phyloP scores from a whole-genome alignment of 148 eudicot species.

The Chenopodium berlandieri region DNA sequence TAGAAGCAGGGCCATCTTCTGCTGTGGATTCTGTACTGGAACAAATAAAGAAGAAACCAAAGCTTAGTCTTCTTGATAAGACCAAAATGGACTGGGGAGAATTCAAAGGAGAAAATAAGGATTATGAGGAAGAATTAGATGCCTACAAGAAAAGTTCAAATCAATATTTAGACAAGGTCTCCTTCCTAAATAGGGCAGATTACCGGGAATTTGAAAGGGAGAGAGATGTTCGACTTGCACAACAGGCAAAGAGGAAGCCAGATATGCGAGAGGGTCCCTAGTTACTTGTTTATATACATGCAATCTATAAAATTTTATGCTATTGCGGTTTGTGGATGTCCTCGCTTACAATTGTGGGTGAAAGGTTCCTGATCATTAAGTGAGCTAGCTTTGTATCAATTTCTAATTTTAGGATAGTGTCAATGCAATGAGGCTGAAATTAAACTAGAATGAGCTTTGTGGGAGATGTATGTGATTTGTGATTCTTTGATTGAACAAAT shows the following conservation, averaged over 20 bases:
- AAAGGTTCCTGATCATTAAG: background rate
- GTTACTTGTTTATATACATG: conserved; percentile 3
- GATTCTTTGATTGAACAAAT: background rate
- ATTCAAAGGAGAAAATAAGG: conserved; percentile 81
- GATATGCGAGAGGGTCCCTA: conserved; percentile 67
- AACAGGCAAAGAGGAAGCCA: conserved; percentile 67
- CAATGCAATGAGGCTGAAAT: background rate
- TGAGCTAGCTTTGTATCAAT: background rate
- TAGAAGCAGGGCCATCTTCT: conserved; percentile 47
- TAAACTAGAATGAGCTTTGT: background rate
- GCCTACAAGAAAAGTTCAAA: conserved; percentile 92
- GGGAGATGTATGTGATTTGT: background rate
- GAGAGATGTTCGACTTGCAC: conserved; percentile 80
- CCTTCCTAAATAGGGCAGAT: conserved; percentile 83
- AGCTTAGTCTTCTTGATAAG: conserved; percentile 92
- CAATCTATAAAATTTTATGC: background rate
- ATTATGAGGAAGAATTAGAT: conserved; percentile 82
- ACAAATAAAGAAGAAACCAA: conserved; percentile 87
- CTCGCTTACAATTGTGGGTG: too few relatives aligned
- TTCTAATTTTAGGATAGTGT: conserved; percentile 7
- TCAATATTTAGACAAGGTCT: conserved; percentile 81
- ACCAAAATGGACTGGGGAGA: conserved; percentile 99
- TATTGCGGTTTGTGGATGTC: background rate
- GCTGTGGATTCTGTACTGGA: conserved; percentile 91
- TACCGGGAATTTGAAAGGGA: conserved; percentile 82